Evolutionary conservation across 2,329 filamentous ascomycete genomes (phyloP), one percentile per base, ranked within the genome.

Genomic region (Clathrospora elynae): DNA sequence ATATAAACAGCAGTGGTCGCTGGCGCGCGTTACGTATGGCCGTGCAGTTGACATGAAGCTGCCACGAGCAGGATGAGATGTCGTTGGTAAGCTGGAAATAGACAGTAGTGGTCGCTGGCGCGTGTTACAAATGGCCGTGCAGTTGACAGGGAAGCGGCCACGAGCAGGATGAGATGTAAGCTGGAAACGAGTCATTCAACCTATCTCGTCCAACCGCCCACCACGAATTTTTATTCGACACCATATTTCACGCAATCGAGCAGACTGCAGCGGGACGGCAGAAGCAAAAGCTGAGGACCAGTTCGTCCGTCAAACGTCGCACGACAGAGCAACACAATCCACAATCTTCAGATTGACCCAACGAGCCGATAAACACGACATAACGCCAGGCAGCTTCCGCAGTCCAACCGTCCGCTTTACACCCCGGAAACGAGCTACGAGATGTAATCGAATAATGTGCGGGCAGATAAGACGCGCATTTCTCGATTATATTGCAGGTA

Each of bases 381-480:
- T 24, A 23, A 23, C 18, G 19, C 26, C 22, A 53, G 45, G 46
- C 41, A 24, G 30, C 13, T 22, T 44, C 34, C 42, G 31, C 34
- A 22, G 16, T 38, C 28, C 28, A 48, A 13, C 46, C 40, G 42
- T 42, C 37, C 41, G 29, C 48, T 39, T 46, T 34, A 20, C 43
- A 35, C 26, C 32, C 41, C 43, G 50, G 37, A 24, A 12, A 39
- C 19, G 22, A 18, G 20, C 50, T 44, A 60, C 51, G 51, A 62
- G 49, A 61, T 62, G 55, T 38, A 46, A 59, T 62, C 41, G 54
- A 57, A 59, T 63, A 64, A 61, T 48, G 51, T 34, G 47, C 54
- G 41, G 46, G 54, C 59, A 57, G 62, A 67, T 65, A 66, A 66
- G 57, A 54, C 49, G 59, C 51, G 45, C 48, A 33, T 30, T 32